Base-by-base conservation (phyloP, 495 filamentous ascomycete genomes). In the Lindgomyces ingoldianus region DNA sequence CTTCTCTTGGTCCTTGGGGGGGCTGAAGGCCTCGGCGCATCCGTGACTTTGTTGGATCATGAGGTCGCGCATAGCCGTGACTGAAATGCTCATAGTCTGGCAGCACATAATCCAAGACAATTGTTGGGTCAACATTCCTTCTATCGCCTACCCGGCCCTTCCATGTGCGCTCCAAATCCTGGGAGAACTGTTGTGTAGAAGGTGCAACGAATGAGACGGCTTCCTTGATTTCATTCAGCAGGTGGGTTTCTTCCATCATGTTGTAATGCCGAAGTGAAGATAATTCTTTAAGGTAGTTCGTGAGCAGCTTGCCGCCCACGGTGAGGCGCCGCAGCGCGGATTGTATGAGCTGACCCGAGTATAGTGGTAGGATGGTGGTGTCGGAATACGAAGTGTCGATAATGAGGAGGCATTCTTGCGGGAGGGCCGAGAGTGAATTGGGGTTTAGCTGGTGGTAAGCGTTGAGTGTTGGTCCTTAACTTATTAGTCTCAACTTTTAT, bases 151-250 rank as follows among this genome's bases (percentile, higher is more conserved):
- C 80, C 1, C 84, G 87, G n/a, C 85, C 89, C 76, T 93, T 95
- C 91, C 90, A 93, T 0, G 85, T 85, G 53, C 80, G 80, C 62
- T 97, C 93, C 56, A 98, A 84, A 67, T 99, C 92, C 1, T 73
- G 74, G 19, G 78, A 78, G 75, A 97, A 97, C 70, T 94, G 83
- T 25, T 51, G 21, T 26, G 36, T 47, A 4, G 85, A 81, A 25
- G 87, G 66, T 1, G 71, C 91, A 30, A 96, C 85, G 67, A 88
- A 98, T 71, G 91, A 96, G 27, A 87, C 86, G 0, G 87, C 81
- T 76, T 99, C 95, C 70, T 98, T 99, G 74, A 97, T 90, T 73
- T 96, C 89, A 68, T 95, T 96, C 73, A 96, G 93, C 19, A 98
- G 84, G 71, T 94, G 86, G 16, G 87, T 86, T 68, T 99, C 94